A percentile compares a stretch with the other conserved stretches of the same genome.
phyloP scores from a whole-genome alignment of 2,329 filamentous ascomycete genomes.

The Pleurostoma richardsiae region DNA sequence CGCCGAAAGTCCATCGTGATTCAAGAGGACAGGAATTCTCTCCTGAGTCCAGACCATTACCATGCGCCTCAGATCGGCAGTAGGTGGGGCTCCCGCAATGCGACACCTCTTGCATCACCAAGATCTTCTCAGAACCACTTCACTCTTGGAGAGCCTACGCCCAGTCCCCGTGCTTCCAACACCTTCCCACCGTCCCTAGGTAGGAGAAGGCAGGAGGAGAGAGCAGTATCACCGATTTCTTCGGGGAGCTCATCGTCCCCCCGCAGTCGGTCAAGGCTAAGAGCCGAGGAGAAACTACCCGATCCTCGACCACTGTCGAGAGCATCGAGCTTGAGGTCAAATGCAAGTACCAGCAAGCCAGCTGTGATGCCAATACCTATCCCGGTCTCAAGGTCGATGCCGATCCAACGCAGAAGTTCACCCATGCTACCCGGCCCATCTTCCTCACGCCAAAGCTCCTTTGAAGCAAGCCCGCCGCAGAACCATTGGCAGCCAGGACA shows the following conservation, averaged over 20 bases:
- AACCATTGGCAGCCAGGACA: conserved; percentile 38
- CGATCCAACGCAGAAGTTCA: conserved; percentile 16
- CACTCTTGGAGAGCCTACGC: neutral
- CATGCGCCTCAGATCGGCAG: conserved; percentile 8
- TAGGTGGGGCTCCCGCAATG: conserved; percentile 24
- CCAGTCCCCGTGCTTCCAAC: conserved; percentile 2
- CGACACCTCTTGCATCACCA: conserved; percentile 27
- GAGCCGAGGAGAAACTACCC: conserved; percentile 1
- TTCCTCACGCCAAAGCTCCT: conserved; percentile 14
- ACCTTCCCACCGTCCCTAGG: conserved; percentile 5
- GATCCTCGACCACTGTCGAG: conserved; percentile 16
- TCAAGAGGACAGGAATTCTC: conserved; percentile 23
- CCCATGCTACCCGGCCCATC: conserved; percentile 12
- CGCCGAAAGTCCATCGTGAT: conserved; percentile 26
- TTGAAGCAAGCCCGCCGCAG: conserved; percentile 13
- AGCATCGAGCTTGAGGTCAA: conserved; percentile 17
- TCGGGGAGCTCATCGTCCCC: conserved; percentile 21
- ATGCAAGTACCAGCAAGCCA: conserved; percentile 12
- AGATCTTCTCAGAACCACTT: conserved; percentile 10
- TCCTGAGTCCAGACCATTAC: conserved; percentile 15
- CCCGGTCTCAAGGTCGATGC: neutral
- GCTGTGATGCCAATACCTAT: conserved; percentile 1
- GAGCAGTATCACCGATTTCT: conserved; percentile 19
- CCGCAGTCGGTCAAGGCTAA: conserved; percentile 8
- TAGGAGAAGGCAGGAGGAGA: conserved; percentile 11